phyloP scores from a whole-genome alignment of 306 rosid species.

The Quercus dentata region DNA sequence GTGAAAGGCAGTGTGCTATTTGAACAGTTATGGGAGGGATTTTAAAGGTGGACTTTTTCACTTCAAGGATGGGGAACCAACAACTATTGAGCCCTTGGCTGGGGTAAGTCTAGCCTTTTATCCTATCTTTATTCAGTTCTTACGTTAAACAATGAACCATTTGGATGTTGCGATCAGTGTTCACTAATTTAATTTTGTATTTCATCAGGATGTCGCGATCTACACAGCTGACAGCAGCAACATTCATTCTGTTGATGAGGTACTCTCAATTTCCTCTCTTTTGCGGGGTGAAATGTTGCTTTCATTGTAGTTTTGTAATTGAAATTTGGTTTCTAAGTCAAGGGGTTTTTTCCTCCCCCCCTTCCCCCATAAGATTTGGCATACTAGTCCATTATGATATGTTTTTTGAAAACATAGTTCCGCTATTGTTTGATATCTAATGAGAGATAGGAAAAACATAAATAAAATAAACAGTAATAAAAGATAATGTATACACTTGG shows the following conservation, averaged over 20 bases:
- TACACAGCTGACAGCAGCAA: conserved; percentile 77
- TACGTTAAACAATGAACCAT: not conserved
- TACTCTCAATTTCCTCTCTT: conserved; percentile 28
- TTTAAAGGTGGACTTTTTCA: conserved; percentile 82
- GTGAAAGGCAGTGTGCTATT: conserved; percentile 86
- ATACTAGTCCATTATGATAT: too few relatives aligned
- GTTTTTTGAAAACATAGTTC: too few relatives aligned
- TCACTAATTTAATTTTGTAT: not conserved
- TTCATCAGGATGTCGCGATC: conserved; percentile 73
- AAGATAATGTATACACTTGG: too few relatives aligned
- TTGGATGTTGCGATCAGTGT: not conserved
- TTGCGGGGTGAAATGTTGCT: not conserved
- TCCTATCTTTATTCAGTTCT: conserved; percentile 3
- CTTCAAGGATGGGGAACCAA: conserved; percentile 78
- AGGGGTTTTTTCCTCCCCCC: too few relatives aligned
- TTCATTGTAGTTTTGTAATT: too few relatives aligned
- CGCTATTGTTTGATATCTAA: too few relatives aligned
- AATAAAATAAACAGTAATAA: too few relatives aligned
- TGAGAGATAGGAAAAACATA: too few relatives aligned
- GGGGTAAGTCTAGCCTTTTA: conserved; percentile 62
- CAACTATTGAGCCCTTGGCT: conserved; percentile 49
- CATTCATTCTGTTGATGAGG: conserved; percentile 93
- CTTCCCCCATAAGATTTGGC: too few relatives aligned
- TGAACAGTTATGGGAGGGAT: conserved; percentile 64
- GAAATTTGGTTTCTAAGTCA: too few relatives aligned